Percentiles rank a stretch among this genome's conserved stretches.
Conservation (phyloP, 495 filamentous ascomycete species). For the Aspergillus campestris region DNA sequence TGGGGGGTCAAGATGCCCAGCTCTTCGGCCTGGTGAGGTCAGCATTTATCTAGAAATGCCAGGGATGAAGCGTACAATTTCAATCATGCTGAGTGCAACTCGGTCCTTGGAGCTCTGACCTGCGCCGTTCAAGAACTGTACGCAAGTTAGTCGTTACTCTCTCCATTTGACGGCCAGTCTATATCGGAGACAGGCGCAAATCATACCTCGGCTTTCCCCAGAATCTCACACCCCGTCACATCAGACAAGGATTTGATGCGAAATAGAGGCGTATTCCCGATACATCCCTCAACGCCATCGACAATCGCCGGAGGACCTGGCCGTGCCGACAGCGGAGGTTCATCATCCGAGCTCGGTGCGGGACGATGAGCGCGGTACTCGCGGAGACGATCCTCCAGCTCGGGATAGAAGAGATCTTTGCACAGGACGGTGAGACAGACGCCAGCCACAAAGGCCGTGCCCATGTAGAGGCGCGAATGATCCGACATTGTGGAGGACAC, state of each 20-base stretch:
- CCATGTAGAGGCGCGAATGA: slow-evolving; percentile 37
- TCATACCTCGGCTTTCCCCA: slow-evolving; percentile 81
- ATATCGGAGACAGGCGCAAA: neutral
- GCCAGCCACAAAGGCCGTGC: slow-evolving; percentile 66
- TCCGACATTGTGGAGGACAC: slow-evolving; percentile 14
- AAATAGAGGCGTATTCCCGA: slow-evolving; percentile 89
- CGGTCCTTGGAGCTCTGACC: slow-evolving; percentile 93
- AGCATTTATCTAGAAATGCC: slow-evolving; percentile 5
- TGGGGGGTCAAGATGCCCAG: slow-evolving; percentile 67
- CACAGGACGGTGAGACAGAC: slow-evolving; percentile 62
- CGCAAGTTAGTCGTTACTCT: neutral
- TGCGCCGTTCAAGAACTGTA: slow-evolving; percentile 82
- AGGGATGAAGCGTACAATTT: slow-evolving; percentile 40
- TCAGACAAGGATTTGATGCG: slow-evolving; percentile 80
- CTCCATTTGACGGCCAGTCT: neutral
- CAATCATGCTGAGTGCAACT: slow-evolving; percentile 83
- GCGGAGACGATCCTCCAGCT: slow-evolving; percentile 54
- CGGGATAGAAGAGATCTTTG: slow-evolving; percentile 59
- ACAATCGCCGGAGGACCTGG: slow-evolving; percentile 34
- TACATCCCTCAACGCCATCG: slow-evolving; percentile 83
- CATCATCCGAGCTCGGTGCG: slow-evolving; percentile 5
- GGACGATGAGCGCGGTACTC: slow-evolving; percentile 19
- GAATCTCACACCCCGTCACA: slow-evolving; percentile 85
- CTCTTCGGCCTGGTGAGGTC: slow-evolving; percentile 57
- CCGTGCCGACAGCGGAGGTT: slow-evolving; percentile 12